phyloP scores from a whole-genome alignment of 2,329 filamentous ascomycete species.

The Ophiostoma sp. region DNA sequence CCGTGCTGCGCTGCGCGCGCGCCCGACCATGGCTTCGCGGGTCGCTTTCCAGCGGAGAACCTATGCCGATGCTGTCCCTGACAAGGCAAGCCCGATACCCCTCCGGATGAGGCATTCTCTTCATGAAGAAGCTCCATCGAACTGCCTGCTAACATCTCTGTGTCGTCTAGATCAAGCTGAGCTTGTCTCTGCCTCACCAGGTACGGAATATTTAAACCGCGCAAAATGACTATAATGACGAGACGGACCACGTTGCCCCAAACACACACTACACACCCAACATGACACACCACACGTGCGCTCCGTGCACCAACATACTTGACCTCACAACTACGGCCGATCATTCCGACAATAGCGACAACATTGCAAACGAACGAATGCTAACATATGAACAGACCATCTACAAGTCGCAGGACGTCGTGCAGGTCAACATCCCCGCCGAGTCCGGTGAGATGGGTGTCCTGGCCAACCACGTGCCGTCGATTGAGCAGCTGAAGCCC shows the following conservation, averaged over 20 bases:
- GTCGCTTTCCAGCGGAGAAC: conserved; percentile 75
- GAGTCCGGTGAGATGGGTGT: conserved; percentile 99
- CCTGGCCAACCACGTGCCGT: conserved; percentile 96
- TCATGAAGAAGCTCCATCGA: background rate
- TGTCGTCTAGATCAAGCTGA: conserved; percentile 78
- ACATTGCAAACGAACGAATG: background rate
- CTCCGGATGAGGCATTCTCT: too few relatives aligned
- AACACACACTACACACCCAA: background rate
- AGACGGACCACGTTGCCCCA: background rate
- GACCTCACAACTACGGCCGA: background rate
- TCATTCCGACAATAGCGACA: background rate
- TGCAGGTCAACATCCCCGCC: conserved; percentile 98
- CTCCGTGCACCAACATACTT: background rate
- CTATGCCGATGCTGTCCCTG: conserved; percentile 83
- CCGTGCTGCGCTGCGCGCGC: conserved; percentile 82
- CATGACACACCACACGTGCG: background rate
- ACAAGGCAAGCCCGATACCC: conserved; percentile 61
- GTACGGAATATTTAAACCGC: conserved; percentile 60
- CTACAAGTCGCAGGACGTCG: conserved; percentile 68
- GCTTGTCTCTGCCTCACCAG: conserved; percentile 96
- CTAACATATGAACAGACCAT: conserved; percentile 49
- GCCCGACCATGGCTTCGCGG: conserved; percentile 69
- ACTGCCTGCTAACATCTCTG: conserved; percentile 8
- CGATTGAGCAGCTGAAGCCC: conserved; percentile 98
- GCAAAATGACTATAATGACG: conserved; percentile 8